phyloP scores from a whole-genome alignment of 768 basidiomycete genomes.

The Gymnopilus junonius region DNA sequence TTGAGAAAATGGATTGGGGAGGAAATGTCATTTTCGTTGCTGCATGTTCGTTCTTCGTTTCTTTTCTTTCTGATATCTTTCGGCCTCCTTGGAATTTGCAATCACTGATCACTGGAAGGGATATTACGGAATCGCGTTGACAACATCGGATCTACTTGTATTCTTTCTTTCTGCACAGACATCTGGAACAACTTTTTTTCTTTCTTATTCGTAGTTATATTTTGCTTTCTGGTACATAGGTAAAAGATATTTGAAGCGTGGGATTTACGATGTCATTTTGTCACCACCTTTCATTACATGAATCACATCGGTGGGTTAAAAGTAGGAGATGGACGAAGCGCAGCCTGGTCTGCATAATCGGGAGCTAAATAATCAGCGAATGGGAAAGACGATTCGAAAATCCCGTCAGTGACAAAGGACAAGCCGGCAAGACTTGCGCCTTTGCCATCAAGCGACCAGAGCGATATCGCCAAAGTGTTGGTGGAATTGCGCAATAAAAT shows the following conservation, averaged over 20 bases:
- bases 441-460: constrained; percentile 50
- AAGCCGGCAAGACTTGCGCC: constrained; percentile 49
- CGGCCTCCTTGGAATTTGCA: background rate
- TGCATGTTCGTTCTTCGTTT: background rate
- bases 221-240: background rate
- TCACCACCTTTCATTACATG: too few species aligned
- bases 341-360: constrained; percentile 42
- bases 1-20: background rate
- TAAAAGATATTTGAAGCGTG: too few species aligned
- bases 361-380: constrained; percentile 47
- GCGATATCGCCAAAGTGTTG: constrained; percentile 51
- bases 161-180: background rate
- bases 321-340: constrained; percentile 31
- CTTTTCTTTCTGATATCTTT: background rate
- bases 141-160: background rate
- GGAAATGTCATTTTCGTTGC: background rate
- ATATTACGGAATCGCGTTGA: background rate
- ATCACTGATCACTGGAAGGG: too few species aligned
- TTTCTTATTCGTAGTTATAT: background rate
- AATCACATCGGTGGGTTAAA: constrained; percentile 37
- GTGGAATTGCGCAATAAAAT: constrained; percentile 44
- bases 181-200: background rate
- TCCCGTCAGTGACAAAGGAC: constrained; percentile 47
- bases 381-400: constrained; percentile 42
- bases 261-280: too few species aligned